These are phyloP conservation scores for Puya raimondii DNA, from an alignment of 176 grass and related monocot genomes.

Conservation along the genomic window DNA sequence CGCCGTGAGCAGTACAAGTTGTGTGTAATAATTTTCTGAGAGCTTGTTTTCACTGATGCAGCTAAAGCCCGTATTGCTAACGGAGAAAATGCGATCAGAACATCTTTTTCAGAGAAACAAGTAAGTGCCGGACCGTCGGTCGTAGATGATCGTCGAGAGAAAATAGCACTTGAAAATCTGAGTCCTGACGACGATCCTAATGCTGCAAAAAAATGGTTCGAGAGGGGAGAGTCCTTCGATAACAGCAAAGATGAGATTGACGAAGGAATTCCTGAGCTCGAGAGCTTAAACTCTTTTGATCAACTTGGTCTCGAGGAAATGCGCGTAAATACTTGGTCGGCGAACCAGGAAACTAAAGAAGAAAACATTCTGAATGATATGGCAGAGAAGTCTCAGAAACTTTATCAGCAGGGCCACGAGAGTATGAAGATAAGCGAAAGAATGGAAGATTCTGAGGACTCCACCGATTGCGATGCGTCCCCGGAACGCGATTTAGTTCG, in stretches of 20 bases:
- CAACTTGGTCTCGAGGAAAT: too few species aligned
- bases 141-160: neutral
- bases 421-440: conserved; percentile 1
- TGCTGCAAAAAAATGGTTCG: neutral
- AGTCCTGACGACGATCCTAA: neutral
- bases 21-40: conserved; percentile 14
- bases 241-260: neutral
- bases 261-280: too few species aligned
- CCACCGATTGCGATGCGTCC: too few species aligned
- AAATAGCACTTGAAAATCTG: neutral
- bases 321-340: too few species aligned
- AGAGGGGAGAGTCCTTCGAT: neutral
- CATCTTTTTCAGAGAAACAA: conserved; percentile 14
- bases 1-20: neutral
- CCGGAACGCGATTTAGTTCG: too few species aligned
- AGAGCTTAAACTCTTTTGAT: neutral
- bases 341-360: neutral
- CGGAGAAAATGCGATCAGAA: conserved; percentile 23
- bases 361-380: neutral
- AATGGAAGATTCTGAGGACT: too few species aligned
- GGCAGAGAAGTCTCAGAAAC: neutral
- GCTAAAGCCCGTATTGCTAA: conserved; percentile 38
- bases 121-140: neutral
- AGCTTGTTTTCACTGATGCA: conserved; percentile 23
- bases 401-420: neutral